Evolutionary conservation across 2,329 filamentous ascomycete species (phyloP).

Genomic region (Teratosphaeria pseudoeucalypti): DNA sequence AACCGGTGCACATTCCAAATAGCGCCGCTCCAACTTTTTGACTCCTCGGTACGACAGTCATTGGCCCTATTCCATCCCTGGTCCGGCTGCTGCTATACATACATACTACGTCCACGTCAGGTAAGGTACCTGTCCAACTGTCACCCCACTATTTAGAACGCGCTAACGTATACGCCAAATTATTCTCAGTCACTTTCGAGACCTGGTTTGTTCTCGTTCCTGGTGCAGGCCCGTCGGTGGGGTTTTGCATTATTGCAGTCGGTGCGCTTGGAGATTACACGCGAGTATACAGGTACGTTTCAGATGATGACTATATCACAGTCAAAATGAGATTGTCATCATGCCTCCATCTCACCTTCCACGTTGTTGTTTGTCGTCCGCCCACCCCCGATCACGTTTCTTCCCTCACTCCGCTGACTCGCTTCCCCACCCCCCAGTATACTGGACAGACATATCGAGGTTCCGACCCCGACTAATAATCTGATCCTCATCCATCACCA

Average conservation of each 20-base stretch:
- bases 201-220: neutral
- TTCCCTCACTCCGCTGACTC: neutral
- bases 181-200: neutral
- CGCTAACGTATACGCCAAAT: constrained; percentile 1
- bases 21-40: neutral
- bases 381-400: neutral
- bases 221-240: neutral
- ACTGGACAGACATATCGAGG: neutral
- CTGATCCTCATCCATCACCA: too few relatives aligned
- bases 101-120: too few relatives aligned
- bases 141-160: neutral
- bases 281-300: constrained; percentile 2
- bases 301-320: constrained; percentile 1
- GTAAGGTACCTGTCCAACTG: neutral
- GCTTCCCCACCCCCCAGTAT: neutral
- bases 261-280: neutral
- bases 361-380: neutral
- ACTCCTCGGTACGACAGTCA: neutral
- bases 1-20: neutral
- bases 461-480: neutral
- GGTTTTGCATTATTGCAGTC: neutral
- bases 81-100: neutral
- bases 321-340: neutral
- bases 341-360: neutral
- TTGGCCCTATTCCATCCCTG: neutral